These are phyloP conservation scores for Kockiozyma suomiensis DNA, from an alignment of 805 yeast species.

Conservation along the genomic window DNA sequence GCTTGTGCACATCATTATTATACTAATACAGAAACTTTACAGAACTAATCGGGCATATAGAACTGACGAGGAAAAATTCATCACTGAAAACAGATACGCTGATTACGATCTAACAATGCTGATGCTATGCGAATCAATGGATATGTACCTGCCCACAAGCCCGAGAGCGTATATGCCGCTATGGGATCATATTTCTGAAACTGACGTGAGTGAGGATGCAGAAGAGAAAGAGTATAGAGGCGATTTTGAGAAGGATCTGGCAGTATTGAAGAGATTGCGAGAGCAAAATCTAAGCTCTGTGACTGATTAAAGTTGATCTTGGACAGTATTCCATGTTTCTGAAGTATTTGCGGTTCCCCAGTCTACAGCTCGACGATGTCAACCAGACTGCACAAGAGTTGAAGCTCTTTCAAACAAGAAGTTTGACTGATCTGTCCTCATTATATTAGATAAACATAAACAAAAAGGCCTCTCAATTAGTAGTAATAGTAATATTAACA, in stretches of 20 bases:
- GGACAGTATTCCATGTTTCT: too few species aligned
- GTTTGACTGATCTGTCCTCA: too few species aligned
- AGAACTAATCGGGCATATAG: background rate
- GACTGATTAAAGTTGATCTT: too few species aligned
- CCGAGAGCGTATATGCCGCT: background rate
- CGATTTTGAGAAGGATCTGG: background rate
- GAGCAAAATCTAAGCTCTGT: too few species aligned
- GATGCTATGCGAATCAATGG: conserved; percentile 22
- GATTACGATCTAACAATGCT: conserved; percentile 20
- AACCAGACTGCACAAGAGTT: too few species aligned
- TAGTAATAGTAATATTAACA: too few species aligned
- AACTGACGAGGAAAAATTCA: background rate
- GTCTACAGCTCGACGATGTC: too few species aligned
- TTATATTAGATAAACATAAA: too few species aligned
- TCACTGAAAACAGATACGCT: background rate
- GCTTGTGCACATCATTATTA: background rate
- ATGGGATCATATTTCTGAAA: background rate
- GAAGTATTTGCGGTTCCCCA: too few species aligned
- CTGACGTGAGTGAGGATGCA: background rate
- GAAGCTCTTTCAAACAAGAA: too few species aligned
- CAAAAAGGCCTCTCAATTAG: too few species aligned
- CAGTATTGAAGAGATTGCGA: background rate
- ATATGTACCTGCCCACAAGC: conserved; percentile 16
- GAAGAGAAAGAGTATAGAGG: background rate
- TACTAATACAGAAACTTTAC: too few species aligned